phyloP scores from a whole-genome alignment of 2,329 filamentous ascomycete species.

The Dactylellina sp. region DNA sequence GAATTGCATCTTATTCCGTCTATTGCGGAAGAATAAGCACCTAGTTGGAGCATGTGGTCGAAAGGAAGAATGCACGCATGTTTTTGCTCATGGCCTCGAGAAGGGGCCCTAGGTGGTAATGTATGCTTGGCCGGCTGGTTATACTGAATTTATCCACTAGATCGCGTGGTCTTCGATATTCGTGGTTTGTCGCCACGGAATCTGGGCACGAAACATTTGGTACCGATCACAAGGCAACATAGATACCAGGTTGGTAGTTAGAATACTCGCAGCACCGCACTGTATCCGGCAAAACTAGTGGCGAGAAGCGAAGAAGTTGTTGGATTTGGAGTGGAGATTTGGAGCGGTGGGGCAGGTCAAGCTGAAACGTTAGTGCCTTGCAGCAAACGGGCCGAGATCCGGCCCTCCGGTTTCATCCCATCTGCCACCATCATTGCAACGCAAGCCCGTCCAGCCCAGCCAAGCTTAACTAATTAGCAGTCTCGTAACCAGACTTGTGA shows the following conservation, averaged over 20 bases:
- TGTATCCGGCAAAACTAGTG: conserved; percentile 26
- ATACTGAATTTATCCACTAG: conserved; percentile 36
- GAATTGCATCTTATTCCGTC: conserved; percentile 7
- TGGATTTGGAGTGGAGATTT: not conserved
- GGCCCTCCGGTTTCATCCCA: conserved; percentile 43
- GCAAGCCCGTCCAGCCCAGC: not conserved
- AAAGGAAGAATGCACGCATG: conserved; percentile 35
- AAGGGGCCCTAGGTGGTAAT: not conserved
- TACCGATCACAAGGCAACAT: conserved; percentile 28
- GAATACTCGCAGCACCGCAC: conserved; percentile 7
- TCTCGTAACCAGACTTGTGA: no score
- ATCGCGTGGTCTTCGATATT: conserved; percentile 32
- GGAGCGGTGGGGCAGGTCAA: conserved; percentile 22
- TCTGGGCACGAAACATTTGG: conserved; percentile 27
- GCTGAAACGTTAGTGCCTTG: conserved; percentile 47
- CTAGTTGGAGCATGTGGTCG: conserved; percentile 9
- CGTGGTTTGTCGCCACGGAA: conserved; percentile 11
- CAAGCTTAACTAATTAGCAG: no score
- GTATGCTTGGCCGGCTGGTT: conserved; percentile 20
- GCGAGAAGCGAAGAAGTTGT: conserved; percentile 9
- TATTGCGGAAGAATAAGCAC: conserved; percentile 22
- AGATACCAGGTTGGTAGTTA: conserved; percentile 25
- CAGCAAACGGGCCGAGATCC: conserved; percentile 40
- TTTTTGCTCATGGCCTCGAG: conserved; percentile 14
- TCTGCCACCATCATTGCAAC: conserved; percentile 1